A percentile compares a stretch with the other conserved stretches of the same genome.
phyloP scores from a whole-genome alignment of 352 stramenopile genomes.

The Globisporangium echinulatum region DNA sequence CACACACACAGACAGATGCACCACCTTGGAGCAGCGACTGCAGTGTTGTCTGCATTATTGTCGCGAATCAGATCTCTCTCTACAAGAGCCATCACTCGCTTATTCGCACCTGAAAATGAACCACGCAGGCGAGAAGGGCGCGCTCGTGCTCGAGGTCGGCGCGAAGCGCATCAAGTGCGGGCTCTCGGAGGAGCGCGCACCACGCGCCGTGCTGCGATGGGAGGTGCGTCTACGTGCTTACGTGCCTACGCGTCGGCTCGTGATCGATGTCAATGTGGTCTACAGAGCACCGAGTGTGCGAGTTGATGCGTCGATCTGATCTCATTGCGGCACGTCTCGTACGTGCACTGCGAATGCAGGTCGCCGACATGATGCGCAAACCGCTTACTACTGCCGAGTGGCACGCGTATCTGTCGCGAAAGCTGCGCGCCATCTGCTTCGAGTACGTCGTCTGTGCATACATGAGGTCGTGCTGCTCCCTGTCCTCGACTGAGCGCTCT shows the following conservation, averaged over 20 bases:
- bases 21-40: conserved; percentile 10
- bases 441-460: conserved; percentile 35
- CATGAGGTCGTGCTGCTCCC: not conserved
- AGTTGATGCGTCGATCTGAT: too few species aligned
- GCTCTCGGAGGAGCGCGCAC: conserved; percentile 67
- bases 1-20: not conserved
- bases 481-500: too few species aligned
- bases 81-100: not conserved
- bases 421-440: conserved; percentile 63
- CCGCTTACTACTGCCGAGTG: conserved; percentile 28
- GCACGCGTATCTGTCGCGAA: conserved; percentile 39
- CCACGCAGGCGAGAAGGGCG: conserved; percentile 35
- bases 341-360: conserved; percentile 16
- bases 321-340: not conserved
- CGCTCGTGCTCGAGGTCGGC: conserved; percentile 78
- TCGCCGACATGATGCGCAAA: conserved; percentile 45
- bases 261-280: too few species aligned
- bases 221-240: conserved; percentile 27
- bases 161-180: conserved; percentile 60
- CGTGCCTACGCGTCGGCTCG: too few species aligned
- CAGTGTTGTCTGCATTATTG: conserved; percentile 12
- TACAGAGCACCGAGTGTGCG: too few species aligned
- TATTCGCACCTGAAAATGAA: conserved; percentile 7
- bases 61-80: not conserved
- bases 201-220: conserved; percentile 60